These are phyloP conservation scores for Cubamyces lactineus DNA, from an alignment of 768 basidiomycete species.

Conservation along the genomic window DNA sequence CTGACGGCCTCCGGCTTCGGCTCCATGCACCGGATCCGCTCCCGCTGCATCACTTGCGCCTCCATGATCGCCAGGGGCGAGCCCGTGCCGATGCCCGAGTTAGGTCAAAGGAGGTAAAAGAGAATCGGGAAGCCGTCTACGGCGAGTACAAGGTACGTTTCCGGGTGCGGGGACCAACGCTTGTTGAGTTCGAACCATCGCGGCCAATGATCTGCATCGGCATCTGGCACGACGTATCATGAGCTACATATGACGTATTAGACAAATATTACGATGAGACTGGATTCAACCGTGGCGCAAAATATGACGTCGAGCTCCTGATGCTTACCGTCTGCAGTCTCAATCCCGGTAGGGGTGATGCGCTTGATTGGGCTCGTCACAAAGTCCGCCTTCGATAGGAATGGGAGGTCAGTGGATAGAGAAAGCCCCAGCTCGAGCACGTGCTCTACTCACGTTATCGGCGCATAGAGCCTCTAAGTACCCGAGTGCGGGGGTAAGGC, in stretches of 20 bases:
- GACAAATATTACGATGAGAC: too few relatives aligned
- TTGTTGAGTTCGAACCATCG: conserved; percentile 53
- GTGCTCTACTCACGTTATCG: conserved; percentile 50
- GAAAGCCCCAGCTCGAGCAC: not conserved
- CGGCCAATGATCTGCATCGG: conserved; percentile 59
- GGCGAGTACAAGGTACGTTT: conserved; percentile 59
- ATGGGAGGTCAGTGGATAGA: not conserved
- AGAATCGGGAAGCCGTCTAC: conserved; percentile 72
- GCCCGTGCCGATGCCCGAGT: conserved; percentile 56
- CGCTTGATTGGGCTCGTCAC: conserved; percentile 52
- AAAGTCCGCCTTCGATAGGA: conserved; percentile 50
- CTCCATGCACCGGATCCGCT: conserved; percentile 64
- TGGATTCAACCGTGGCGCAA: conserved; percentile 71
- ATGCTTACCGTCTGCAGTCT: conserved; percentile 55
- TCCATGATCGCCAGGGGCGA: conserved; percentile 60
- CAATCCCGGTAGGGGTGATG: conserved; percentile 57
- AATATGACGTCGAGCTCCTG: conserved; percentile 62
- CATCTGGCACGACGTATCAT: conserved; percentile 51
- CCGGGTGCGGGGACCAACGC: conserved; percentile 56
- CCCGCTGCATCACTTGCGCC: conserved; percentile 61
- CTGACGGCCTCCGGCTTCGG: conserved; percentile 59
- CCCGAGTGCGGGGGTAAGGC: conserved; percentile 68
- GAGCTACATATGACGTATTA: conserved; percentile 43
- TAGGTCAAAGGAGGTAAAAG: conserved; percentile 63
- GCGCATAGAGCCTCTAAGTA: conserved; percentile 67